phyloP scores from a whole-genome alignment of 140 eudicot species.

The Bidens hawaiensis region DNA sequence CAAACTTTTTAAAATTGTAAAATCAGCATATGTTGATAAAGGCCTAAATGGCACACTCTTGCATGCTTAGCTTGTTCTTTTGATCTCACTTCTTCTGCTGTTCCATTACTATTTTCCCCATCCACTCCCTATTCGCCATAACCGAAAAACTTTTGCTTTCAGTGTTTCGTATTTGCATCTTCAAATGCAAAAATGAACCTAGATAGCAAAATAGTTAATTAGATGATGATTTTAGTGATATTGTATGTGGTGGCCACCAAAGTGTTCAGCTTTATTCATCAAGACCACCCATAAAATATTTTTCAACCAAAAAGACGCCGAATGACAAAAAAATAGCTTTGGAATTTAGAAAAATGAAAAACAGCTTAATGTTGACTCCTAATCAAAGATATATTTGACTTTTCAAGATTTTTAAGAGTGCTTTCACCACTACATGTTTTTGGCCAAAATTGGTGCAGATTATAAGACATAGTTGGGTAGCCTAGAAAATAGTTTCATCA shows the following conservation, averaged over 20 bases:
- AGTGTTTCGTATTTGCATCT: background rate
- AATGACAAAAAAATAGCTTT: background rate
- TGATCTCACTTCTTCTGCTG: constrained; percentile 59
- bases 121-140: constrained; percentile 37
- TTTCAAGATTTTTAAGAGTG: background rate
- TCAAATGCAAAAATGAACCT: background rate
- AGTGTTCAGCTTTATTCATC: background rate
- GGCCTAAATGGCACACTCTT: too few species aligned
- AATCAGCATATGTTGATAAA: too few species aligned
- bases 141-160: background rate
- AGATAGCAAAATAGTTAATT: background rate
- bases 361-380: background rate
- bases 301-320: too few species aligned
- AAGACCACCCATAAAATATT: background rate
- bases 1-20: too few species aligned
- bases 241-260: background rate
- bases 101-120: constrained; percentile 74
- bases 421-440: background rate
- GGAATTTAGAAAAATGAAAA: background rate
- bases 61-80: too few species aligned
- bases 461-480: background rate
- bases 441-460: background rate
- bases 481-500: background rate
- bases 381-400: background rate
- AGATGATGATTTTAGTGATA: background rate